Evolutionary conservation across 306 rosid genomes (phyloP).

Genomic region (Calophaca sinica): DNA sequence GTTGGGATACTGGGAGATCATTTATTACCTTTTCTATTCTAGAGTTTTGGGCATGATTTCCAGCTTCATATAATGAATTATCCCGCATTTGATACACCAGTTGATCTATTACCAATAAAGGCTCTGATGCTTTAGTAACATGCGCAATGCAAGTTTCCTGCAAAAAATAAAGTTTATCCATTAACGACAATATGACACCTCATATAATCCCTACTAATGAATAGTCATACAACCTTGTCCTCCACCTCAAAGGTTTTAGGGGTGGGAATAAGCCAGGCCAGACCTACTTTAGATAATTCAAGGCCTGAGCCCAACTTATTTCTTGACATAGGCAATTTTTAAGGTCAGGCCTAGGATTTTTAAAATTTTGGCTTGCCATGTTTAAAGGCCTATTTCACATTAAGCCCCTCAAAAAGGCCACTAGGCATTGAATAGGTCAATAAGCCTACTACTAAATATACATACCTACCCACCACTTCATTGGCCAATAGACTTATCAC

Average conservation of each 20-base stretch:
- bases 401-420: no score
- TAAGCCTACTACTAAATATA: no score
- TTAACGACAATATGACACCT: neutral
- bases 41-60: constrained; percentile 39
- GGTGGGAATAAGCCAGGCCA: neutral
- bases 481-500: no score
- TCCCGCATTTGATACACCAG: constrained; percentile 51
- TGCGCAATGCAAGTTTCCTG: constrained; percentile 46
- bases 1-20: neutral
- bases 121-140: constrained; percentile 42
- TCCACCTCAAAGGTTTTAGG: neutral
- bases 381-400: no score
- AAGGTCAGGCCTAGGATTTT: no score
- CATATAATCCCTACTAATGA: neutral
- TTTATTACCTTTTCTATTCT: constrained; percentile 53
- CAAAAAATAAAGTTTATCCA: neutral
- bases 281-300: neutral
- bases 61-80: constrained; percentile 32
- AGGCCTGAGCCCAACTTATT: neutral
- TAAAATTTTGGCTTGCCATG: no score
- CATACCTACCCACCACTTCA: no score
- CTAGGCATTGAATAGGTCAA: no score
- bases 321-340: no score
- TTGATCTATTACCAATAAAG: constrained; percentile 26
- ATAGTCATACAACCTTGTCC: constrained; percentile 27